Conservation (phyloP, 2,329 filamentous ascomycete genomes). For the Cercospora janseana region DNA sequence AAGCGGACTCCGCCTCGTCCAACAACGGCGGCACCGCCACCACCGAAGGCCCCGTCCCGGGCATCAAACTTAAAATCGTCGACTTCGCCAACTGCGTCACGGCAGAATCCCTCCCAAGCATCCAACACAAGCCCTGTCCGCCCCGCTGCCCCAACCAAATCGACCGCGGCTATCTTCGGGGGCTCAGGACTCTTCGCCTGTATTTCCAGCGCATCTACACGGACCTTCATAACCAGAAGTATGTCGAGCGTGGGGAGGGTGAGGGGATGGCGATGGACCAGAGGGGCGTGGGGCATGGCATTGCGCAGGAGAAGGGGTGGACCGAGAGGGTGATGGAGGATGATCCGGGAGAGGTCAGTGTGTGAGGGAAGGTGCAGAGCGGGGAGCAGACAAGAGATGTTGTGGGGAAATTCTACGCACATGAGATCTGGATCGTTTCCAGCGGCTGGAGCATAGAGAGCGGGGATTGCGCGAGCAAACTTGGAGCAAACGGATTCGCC, state of each 20-base stretch:
- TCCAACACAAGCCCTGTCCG: conserved; percentile 59
- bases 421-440: background rate
- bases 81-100: conserved; percentile 98
- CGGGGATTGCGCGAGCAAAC: background rate
- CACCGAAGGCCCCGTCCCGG: conserved; percentile 21
- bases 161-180: conserved; percentile 85
- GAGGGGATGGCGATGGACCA: conserved; percentile 39
- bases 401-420: background rate
- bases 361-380: conserved; percentile 10
- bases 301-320: conserved; percentile 28
- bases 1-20: conserved; percentile 2
- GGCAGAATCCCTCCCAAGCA: conserved; percentile 66
- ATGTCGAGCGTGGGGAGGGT: conserved; percentile 37
- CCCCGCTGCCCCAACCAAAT: conserved; percentile 76
- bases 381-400: background rate
- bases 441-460: conserved; percentile 1
- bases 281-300: conserved; percentile 28
- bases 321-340: conserved; percentile 23
- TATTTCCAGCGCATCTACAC: conserved; percentile 87
- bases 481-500: too few species aligned
- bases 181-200: conserved; percentile 70
- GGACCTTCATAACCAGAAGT: conserved; percentile 55
- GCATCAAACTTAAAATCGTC: conserved; percentile 90
- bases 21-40: too few species aligned
- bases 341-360: conserved; percentile 26